Evolutionary conservation across 2,329 filamentous ascomycete species (phyloP).

Genomic region (Ceratocystis harringtonii): DNA sequence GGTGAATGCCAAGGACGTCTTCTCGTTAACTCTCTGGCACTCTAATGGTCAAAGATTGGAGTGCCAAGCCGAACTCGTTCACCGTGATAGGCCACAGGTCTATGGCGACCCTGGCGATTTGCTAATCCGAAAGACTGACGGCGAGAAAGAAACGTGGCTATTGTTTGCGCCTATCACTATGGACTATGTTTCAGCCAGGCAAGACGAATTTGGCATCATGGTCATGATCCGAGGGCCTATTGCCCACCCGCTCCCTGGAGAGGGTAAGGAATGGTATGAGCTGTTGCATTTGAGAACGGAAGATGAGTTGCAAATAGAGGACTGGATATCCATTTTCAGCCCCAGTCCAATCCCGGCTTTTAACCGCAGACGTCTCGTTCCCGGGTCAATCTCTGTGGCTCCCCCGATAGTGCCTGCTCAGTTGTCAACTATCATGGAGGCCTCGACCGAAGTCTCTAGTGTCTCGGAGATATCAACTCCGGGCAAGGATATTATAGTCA

Average conservation of each 20-base stretch:
- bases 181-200: slow-evolving; percentile 61
- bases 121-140: slow-evolving; percentile 82
- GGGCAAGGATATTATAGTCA: slow-evolving; percentile 4
- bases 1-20: slow-evolving; percentile 80
- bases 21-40: slow-evolving; percentile 70
- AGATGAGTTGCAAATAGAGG: slow-evolving; percentile 59
- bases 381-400: slow-evolving; percentile 8
- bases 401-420: slow-evolving; percentile 6
- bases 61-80: slow-evolving; percentile 74
- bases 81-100: slow-evolving; percentile 63
- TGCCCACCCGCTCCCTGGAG: slow-evolving; percentile 26
- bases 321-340: slow-evolving; percentile 75
- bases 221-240: slow-evolving; percentile 63
- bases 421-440: slow-evolving; percentile 15
- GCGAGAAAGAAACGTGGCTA: slow-evolving; percentile 57
- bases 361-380: slow-evolving; percentile 24
- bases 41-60: slow-evolving; percentile 81
- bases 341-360: slow-evolving; percentile 34
- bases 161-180: slow-evolving; percentile 79
- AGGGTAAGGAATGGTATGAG: slow-evolving; percentile 64
- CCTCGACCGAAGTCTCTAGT: slow-evolving; percentile 5
- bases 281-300: slow-evolving; percentile 63
- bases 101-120: slow-evolving; percentile 61
- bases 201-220: slow-evolving; percentile 59
- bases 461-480: slow-evolving; percentile 11